Conservation (phyloP, 148 eudicot genomes). For the Salicornia ramosissima region DNA sequence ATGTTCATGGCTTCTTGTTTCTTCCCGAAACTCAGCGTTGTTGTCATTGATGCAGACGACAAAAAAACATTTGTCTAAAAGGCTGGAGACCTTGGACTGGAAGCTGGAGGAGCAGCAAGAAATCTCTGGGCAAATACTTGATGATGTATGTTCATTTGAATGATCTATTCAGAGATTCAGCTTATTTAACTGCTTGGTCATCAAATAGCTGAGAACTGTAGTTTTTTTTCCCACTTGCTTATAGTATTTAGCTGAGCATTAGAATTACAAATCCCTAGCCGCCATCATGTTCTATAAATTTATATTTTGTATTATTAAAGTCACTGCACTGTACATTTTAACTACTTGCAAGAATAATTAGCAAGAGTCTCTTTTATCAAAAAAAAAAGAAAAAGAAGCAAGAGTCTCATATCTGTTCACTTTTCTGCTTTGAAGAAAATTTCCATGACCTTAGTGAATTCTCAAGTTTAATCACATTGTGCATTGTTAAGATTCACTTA, state of each 20-base stretch:
- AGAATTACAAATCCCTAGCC: background rate
- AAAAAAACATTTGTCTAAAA: constrained; percentile 62
- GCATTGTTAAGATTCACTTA: background rate
- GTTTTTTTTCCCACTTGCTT: background rate
- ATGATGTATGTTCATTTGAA: constrained; percentile 39
- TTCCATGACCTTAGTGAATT: background rate
- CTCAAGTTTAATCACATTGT: background rate
- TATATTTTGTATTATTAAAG: background rate
- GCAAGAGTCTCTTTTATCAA: too few species aligned
- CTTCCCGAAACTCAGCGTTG: background rate
- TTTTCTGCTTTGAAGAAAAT: background rate
- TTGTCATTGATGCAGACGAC: constrained; percentile 48
- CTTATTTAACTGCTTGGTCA: constrained; percentile 6
- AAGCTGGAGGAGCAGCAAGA: constrained; percentile 89
- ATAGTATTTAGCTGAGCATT: background rate
- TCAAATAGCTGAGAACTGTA: background rate
- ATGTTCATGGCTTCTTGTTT: background rate
- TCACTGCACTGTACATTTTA: background rate
- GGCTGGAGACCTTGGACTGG: constrained; percentile 86
- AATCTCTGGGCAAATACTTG: constrained; percentile 53
- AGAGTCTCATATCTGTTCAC: background rate
- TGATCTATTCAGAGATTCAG: background rate
- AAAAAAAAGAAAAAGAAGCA: background rate
- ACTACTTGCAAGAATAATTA: background rate
- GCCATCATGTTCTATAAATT: background rate